Conservation (phyloP, 2,329 filamentous ascomycete species). For the Cercospora sp. region DNA sequence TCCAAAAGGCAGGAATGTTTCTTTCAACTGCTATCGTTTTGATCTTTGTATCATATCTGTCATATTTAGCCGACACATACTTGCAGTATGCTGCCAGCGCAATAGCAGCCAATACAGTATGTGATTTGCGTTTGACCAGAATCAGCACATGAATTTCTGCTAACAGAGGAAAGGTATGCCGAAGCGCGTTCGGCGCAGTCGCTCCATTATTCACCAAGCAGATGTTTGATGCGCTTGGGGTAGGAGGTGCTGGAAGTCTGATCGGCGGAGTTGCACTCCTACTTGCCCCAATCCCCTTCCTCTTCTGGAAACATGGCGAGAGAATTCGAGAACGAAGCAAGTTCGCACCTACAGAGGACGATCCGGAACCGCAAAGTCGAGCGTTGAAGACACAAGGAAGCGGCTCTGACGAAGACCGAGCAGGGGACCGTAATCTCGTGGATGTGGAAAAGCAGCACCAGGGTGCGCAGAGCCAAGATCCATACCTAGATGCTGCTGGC, state of each 20-base stretch:
- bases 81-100: slow-evolving; percentile 40
- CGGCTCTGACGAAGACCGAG: not conserved
- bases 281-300: slow-evolving; percentile 38
- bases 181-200: slow-evolving; percentile 35
- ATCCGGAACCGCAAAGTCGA: not conserved
- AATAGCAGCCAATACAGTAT: slow-evolving; percentile 32
- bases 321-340: slow-evolving; percentile 19
- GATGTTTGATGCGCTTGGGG: slow-evolving; percentile 38
- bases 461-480: slow-evolving; percentile 10
- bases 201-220: slow-evolving; percentile 37
- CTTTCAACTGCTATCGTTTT: slow-evolving; percentile 46
- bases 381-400: not conserved
- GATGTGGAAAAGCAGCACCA: not conserved
- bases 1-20: slow-evolving; percentile 43
- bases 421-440: not conserved
- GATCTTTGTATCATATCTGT: slow-evolving; percentile 56
- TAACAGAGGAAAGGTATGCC: slow-evolving; percentile 28
- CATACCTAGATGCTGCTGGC: slow-evolving; percentile 24
- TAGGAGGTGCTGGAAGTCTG: slow-evolving; percentile 40
- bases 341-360: slow-evolving; percentile 23
- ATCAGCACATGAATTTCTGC: not conserved
- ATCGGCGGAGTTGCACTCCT: slow-evolving; percentile 48
- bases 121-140: not conserved
- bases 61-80: slow-evolving; percentile 57
- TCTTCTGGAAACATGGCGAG: slow-evolving; percentile 26